Evolutionary conservation across 805 yeast genomes (phyloP), one percentile per base, ranked within the genome.

Genomic region (Sungouiozyma ichnusensis): DNA sequence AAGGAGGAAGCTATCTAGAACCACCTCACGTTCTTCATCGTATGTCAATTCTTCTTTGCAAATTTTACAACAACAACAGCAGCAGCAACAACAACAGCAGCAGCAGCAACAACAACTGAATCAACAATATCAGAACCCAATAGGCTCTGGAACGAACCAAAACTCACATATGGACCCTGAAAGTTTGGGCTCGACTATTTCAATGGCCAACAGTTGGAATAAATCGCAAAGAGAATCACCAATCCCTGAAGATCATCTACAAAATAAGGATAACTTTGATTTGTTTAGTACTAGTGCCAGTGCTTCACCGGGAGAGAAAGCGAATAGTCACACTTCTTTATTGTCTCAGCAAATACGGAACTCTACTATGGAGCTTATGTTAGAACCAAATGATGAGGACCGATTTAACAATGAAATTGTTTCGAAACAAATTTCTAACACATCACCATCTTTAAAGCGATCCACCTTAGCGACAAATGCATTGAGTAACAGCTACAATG

Each of bases 281-380:
- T 35, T 39, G 16, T 39, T 43, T 19, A 38, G 35, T 32, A 35
- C 36, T 16, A 31, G 27, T n/a, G 36, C 29, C 16, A 19, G 16
- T 16, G 18, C 8, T 35, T 29, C 11, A 3, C 35, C 6, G n/a
- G 16, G 5, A 32, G 15, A 14, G 18, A 33, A 35, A 33, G 13
- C 27, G 16, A 52, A 45, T 16, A 53, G 55, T 8, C 63, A 57
- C 24, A 59, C 63, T 3, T 62, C 66, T 7, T 44, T 62, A 32
- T 38, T 62, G 20, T 60, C 65, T 2, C 66, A 62, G 39, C 65
- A 60, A 42, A 37, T 60, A 18, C 63, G 37, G 33, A 18, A 16
- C 11, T 31, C 20, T 13, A 15, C 32, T 9, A 27, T 8, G n/a
- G 33, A 15, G 29, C 20, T 33, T 16, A 29, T 29, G 33, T 16